Conservation (phyloP, 129 eudicot genomes). For the Chrysanthemum seticuspe region DNA sequence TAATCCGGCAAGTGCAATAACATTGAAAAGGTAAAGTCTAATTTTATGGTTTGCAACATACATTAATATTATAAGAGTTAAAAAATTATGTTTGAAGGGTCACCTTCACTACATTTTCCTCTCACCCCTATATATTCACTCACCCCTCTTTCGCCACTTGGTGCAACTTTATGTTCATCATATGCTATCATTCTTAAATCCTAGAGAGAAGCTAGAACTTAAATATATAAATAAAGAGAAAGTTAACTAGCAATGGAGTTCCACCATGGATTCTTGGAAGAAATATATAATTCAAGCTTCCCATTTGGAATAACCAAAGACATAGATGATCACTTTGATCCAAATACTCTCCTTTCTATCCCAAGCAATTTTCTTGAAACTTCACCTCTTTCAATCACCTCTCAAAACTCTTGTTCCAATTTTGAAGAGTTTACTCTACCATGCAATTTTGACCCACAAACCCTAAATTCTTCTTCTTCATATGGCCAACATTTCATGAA, state of each 20-base stretch:
- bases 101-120: slow-evolving; percentile 20
- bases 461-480: slow-evolving; percentile 31
- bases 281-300: slow-evolving; percentile 42
- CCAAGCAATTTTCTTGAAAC: slow-evolving; percentile 28
- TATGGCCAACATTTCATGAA: slow-evolving; percentile 26
- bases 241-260: slow-evolving; percentile 48
- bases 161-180: slow-evolving; percentile 32
- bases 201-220: slow-evolving; percentile 17
- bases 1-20: too few relatives aligned
- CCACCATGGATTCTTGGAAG: slow-evolving; percentile 50
- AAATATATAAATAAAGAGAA: slow-evolving; percentile 26
- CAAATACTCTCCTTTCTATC: slow-evolving; percentile 23
- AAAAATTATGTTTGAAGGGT: background rate
- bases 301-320: slow-evolving; percentile 24
- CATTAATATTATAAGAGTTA: background rate
- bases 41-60: too few relatives aligned
- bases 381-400: slow-evolving; percentile 26
- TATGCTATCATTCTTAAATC: slow-evolving; percentile 10
- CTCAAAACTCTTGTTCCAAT: slow-evolving; percentile 31
- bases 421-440: slow-evolving; percentile 34
- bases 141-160: slow-evolving; percentile 24
- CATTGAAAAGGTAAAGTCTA: too few relatives aligned
- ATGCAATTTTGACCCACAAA: slow-evolving; percentile 32
- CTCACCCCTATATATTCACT: slow-evolving; percentile 23
- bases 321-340: slow-evolving; percentile 31